These are phyloP conservation scores for Hypoxylon trugodes DNA, from an alignment of 495 filamentous ascomycete genomes.

Conservation along the genomic window DNA sequence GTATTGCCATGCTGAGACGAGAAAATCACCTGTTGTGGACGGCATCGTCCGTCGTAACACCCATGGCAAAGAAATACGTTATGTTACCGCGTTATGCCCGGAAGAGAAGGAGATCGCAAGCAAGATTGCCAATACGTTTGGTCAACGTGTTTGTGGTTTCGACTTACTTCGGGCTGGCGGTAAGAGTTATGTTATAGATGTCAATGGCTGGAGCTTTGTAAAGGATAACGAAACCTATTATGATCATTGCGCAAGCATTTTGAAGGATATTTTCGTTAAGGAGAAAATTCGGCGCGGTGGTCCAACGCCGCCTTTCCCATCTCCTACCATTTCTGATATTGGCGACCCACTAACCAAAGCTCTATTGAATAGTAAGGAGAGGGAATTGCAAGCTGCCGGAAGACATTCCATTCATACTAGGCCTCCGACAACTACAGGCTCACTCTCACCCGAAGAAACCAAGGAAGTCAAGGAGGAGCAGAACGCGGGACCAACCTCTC, in stretches of 20 bases:
- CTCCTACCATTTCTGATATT: constrained; percentile 54
- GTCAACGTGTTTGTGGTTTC: constrained; percentile 95
- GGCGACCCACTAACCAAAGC: constrained; percentile 50
- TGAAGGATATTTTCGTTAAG: constrained; percentile 83
- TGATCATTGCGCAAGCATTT: constrained; percentile 83
- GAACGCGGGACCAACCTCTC: constrained; percentile 28
- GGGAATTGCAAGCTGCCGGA: constrained; percentile 43
- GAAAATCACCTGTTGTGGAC: constrained; percentile 97
- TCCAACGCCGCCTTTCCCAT: constrained; percentile 53
- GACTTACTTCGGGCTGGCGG: constrained; percentile 88
- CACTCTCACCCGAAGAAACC: constrained; percentile 44
- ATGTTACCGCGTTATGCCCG: constrained; percentile 81
- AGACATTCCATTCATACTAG: constrained; percentile 43
- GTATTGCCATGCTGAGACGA: constrained; percentile 95
- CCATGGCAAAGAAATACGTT: constrained; percentile 95
- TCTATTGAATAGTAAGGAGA: constrained; percentile 43
- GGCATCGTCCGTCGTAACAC: constrained; percentile 95
- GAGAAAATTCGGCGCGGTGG: constrained; percentile 67
- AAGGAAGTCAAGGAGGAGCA: constrained; percentile 48
- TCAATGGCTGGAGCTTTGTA: constrained; percentile 99
- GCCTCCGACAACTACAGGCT: constrained; percentile 46
- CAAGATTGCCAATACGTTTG: constrained; percentile 91
- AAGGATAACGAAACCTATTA: constrained; percentile 99
- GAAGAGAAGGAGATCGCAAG: constrained; percentile 87
- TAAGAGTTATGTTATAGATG: constrained; percentile 97